These are phyloP conservation scores for Pseudocercospora crystallina DNA, from an alignment of 2,329 filamentous ascomycete genomes.

Conservation along the genomic window DNA sequence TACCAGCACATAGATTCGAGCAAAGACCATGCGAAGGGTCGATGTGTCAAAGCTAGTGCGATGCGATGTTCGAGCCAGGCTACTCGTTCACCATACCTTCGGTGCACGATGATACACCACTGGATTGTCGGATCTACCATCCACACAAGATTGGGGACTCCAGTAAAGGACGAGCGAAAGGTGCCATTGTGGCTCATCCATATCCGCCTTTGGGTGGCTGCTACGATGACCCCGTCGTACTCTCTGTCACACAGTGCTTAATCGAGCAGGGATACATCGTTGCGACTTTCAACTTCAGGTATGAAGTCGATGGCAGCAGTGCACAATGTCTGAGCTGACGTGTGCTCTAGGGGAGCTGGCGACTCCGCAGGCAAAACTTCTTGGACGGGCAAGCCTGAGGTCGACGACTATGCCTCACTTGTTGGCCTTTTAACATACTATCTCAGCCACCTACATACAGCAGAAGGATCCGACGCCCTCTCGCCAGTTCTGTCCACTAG, in stretches of 20 bases:
- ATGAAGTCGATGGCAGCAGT: slow-evolving; percentile 22
- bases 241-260: slow-evolving; percentile 62
- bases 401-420: slow-evolving; percentile 78
- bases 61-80: slow-evolving; percentile 13
- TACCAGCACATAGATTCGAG: too few relatives aligned
- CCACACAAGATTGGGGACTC: slow-evolving; percentile 15
- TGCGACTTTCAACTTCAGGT: slow-evolving; percentile 91
- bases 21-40: too few relatives aligned
- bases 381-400: slow-evolving; percentile 81
- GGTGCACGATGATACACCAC: slow-evolving; percentile 70
- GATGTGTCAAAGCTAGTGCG: not conserved
- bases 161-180: slow-evolving; percentile 25
- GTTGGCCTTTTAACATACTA: slow-evolving; percentile 79
- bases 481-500: slow-evolving; percentile 3
- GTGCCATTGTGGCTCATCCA: slow-evolving; percentile 78
- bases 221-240: slow-evolving; percentile 79
- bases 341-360: slow-evolving; percentile 65
- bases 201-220: slow-evolving; percentile 85
- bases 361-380: slow-evolving; percentile 75
- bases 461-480: slow-evolving; percentile 2
- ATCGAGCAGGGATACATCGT: slow-evolving; percentile 73
- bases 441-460: slow-evolving; percentile 54
- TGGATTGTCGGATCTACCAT: slow-evolving; percentile 84
- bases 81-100: slow-evolving; percentile 75
- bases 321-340: slow-evolving; percentile 15